Conservation (phyloP, 768 basidiomycete genomes). For the Exsudoporus frostii region DNA sequence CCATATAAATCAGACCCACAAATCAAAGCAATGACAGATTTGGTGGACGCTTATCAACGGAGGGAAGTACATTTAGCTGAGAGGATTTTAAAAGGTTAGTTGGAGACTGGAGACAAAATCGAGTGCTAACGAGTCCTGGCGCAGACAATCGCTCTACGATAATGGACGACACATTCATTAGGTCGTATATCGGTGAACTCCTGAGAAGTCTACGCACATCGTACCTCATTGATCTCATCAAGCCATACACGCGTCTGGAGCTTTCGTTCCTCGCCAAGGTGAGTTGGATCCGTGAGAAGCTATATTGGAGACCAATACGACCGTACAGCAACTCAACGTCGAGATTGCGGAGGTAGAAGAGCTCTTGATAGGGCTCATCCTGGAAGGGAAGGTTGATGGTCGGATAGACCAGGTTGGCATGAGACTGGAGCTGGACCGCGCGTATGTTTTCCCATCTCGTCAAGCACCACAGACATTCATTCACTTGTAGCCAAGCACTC, state of each 20-base stretch:
- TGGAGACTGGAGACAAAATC: neutral
- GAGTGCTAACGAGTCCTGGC: neutral
- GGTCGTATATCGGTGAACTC: conserved; percentile 93
- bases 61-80: conserved; percentile 97
- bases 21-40: conserved; percentile 96
- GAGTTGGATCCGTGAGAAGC: conserved; percentile 8
- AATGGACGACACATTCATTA: conserved; percentile 94
- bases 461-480: neutral
- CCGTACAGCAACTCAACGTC: conserved; percentile 88
- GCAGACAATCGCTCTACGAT: conserved; percentile 92
- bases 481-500: conserved; percentile 67
- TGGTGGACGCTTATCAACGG: conserved; percentile 95
- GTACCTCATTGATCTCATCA: conserved; percentile 96
- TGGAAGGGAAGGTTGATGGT: conserved; percentile 97
- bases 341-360: conserved; percentile 89
- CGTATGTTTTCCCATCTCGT: conserved; percentile 42
- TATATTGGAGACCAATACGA: neutral
- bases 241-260: conserved; percentile 94
- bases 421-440: conserved; percentile 84
- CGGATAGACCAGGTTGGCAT: conserved; percentile 96
- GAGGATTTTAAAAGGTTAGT: conserved; percentile 82
- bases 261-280: conserved; percentile 91
- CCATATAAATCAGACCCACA: conserved; percentile 95
- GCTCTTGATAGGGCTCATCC: conserved; percentile 85
- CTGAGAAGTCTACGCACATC: conserved; percentile 91